Base-by-base conservation (phyloP, 495 filamentous ascomycete species). In the Hypoxylon subgilvum region DNA sequence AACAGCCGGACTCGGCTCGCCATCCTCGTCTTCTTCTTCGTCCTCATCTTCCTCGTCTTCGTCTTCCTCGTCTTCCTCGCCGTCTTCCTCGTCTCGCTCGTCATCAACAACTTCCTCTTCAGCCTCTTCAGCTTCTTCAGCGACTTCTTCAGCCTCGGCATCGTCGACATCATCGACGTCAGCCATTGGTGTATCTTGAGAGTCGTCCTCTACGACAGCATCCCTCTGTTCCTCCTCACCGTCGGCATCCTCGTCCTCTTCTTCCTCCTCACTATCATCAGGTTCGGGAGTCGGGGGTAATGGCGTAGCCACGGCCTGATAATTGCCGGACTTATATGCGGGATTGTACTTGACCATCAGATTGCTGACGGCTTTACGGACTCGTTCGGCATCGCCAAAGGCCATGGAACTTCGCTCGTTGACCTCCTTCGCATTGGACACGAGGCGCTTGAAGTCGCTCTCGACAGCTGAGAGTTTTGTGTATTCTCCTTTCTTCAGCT, bases 301-400 rank as follows among this genome's bases (percentile, higher is more conserved):
- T 4, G 88, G 86, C 0, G 88, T 87, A 21, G 88, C 77, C 30
- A 82, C 74, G 19, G 86, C 80, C 27, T 78, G 75, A 64, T 90
- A 90, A 10, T 75, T 74, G 7, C 77, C 76, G 13, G 78, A 69
- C 45, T 79, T 82, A 69, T 91, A 91, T 6, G 85, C 86, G 19
- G 88, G 88, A 55, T 92, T 92, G 59, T 82, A 78, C 65, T 85
- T 85, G 38, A 81, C 81, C 88, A 92, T 91, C 61, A 80, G 86
- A 65, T 87, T 89, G 67, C 83, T 89, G 13, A 88, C 75, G 16
- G 85, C 81, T 69, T 92, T 92, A 10, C 88, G 79, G 22, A 92
- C 77, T 19, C 87, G 82, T 63, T 92, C 88, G 1, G 88, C 88
- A 68, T 92, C 88, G 4, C 86, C 84, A 66, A 84, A 90, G 21